These are phyloP conservation scores for Coemansia sp. DNA, from an alignment of 192 early-diverging fungal species.

Conservation along the genomic window DNA sequence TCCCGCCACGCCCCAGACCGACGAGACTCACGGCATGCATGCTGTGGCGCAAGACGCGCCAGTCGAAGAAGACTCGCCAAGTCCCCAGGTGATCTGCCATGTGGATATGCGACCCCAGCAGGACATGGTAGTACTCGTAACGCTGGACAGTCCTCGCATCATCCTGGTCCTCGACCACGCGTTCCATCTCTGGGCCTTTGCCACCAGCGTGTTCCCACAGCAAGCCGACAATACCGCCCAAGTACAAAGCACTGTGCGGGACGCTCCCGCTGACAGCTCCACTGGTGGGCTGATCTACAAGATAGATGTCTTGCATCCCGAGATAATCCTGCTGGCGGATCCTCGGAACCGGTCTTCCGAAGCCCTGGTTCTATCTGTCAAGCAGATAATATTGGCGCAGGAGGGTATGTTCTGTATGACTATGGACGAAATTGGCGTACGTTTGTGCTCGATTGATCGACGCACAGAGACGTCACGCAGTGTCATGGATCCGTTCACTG, in stretches of 20 bases:
- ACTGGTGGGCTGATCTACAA: constrained; percentile 65
- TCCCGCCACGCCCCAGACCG: constrained; percentile 18
- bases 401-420: constrained; percentile 74
- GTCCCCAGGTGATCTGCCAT: constrained; percentile 51
- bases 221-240: constrained; percentile 2
- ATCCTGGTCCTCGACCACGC: constrained; percentile 87
- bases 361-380: constrained; percentile 82
- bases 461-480: constrained; percentile 74
- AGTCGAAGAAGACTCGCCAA: constrained; percentile 34
- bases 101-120: constrained; percentile 49
- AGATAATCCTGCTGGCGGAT: constrained; percentile 84
- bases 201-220: constrained; percentile 61
- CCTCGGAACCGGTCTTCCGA: constrained; percentile 70
- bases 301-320: constrained; percentile 74
- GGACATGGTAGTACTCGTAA: constrained; percentile 63
- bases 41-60: constrained; percentile 45
- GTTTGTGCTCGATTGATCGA: constrained; percentile 86
- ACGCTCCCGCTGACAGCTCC: constrained; percentile 2
- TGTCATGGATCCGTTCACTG: constrained; percentile 90
- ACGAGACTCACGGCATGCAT: constrained; percentile 25
- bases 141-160: constrained; percentile 78
- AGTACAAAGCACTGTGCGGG: constrained; percentile 2
- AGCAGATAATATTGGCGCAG: constrained; percentile 77
- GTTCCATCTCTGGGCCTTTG: constrained; percentile 75
- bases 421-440: constrained; percentile 83